A percentile compares a stretch with the other conserved stretches of the same genome.
phyloP scores from a whole-genome alignment of 2,329 filamentous ascomycete genomes.

The Endocalyx cinctus region DNA sequence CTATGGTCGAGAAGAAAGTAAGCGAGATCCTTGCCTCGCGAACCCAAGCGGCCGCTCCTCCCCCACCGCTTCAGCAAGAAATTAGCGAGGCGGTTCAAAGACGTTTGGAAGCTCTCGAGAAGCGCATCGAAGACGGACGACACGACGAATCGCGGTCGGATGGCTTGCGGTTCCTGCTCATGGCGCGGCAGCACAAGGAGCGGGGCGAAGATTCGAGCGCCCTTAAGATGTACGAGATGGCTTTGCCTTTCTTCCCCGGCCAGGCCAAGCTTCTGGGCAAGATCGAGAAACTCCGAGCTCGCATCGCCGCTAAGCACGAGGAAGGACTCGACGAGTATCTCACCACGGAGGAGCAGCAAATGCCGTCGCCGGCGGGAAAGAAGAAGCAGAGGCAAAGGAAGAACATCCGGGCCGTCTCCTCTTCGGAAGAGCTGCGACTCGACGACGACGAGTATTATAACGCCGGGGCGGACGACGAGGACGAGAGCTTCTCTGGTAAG shows the following conservation, averaged over 20 bases:
- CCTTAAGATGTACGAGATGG: constrained; percentile 80
- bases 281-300: constrained; percentile 57
- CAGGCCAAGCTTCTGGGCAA: constrained; percentile 73
- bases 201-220: constrained; percentile 74
- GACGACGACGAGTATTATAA: constrained; percentile 28
- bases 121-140: constrained; percentile 68
- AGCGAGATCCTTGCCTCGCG: constrained; percentile 82
- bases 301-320: constrained; percentile 36
- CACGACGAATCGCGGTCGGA: constrained; percentile 73
- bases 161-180: constrained; percentile 79
- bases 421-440: too few relatives aligned
- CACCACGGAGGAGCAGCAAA: constrained; percentile 5
- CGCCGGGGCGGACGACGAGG: constrained; percentile 32
- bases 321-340: constrained; percentile 13
- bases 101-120: constrained; percentile 78
- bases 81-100: constrained; percentile 75
- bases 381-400: constrained; percentile 25
- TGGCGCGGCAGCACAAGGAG: constrained; percentile 86
- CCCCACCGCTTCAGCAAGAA: too few relatives aligned
- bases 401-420: constrained; percentile 25
- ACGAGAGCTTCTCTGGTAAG: constrained; percentile 26
- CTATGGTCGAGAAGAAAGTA: constrained; percentile 87
- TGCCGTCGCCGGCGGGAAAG: constrained; percentile 13
- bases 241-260: constrained; percentile 77
- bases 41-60: constrained; percentile 47